Conservation (phyloP, 2,329 filamentous ascomycete species). For the Phyllosticta paracitricarpa region DNA sequence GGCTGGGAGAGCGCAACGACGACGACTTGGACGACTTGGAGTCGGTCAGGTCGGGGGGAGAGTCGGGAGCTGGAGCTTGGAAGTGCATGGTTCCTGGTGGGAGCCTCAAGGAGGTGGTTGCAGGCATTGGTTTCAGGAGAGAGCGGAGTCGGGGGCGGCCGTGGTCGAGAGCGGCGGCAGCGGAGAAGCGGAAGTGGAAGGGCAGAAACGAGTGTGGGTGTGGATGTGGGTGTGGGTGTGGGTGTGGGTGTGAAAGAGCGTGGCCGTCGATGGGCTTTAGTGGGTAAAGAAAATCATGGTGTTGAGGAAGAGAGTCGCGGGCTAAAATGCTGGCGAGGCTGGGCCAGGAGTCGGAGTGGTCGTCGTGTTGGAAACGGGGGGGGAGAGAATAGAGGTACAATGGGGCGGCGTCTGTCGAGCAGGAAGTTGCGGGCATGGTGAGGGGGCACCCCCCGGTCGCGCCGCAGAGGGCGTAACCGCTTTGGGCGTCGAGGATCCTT, state of each 20-base stretch:
- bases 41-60: conserved; percentile 67
- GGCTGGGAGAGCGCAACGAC: conserved; percentile 71
- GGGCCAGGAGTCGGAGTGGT: conserved; percentile 17
- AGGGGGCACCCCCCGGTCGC: conserved; percentile 9
- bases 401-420: conserved; percentile 4
- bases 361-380: conserved; percentile 15
- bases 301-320: neutral
- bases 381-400: conserved; percentile 4
- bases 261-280: conserved; percentile 18
- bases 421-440: conserved; percentile 10
- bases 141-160: conserved; percentile 15
- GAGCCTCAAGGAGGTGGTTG: conserved; percentile 14
- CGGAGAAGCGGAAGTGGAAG: conserved; percentile 11
- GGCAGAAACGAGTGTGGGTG: conserved; percentile 17
- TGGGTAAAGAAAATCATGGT: conserved; percentile 24
- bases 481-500: conserved; percentile 9
- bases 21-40: conserved; percentile 90
- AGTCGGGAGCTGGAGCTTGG: conserved; percentile 44
- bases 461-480: neutral
- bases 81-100: conserved; percentile 11
- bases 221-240: conserved; percentile 5
- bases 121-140: conserved; percentile 25
- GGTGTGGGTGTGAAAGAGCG: neutral
- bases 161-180: conserved; percentile 10
- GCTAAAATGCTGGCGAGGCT: conserved; percentile 21